Evolutionary conservation across 257 asterid species (phyloP), one percentile per base, ranked within the genome.

Genomic region (Capsicum pubescens): DNA sequence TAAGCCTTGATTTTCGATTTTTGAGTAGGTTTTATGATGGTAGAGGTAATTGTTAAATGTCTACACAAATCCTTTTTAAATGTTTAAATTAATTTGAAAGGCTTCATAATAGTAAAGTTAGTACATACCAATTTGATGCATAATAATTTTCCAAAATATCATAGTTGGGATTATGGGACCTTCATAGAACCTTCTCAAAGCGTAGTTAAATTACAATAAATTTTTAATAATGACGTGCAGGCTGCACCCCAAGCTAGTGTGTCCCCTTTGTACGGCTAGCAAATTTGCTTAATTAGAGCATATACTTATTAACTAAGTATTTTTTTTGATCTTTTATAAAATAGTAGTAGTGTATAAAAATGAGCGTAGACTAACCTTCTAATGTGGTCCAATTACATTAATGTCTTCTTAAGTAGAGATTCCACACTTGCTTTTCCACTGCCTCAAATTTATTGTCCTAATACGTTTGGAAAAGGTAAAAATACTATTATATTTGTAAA

Each of bases 221-320:
- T 76, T 21, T 50, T 52, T 52, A 6, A 52, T 52, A 21, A 13
- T 5, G 48, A 52, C 81, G 81, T 21, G 81, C 63, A 52, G 52
- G 46, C 44, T 21, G 81, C 63, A 68, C 52, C 50, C 52, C 50
- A 39, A 68, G n/a, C 56, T 9, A 0, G 7, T 26, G 42, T 66
- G 72, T 6, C 46, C 35, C 72, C n/a, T 66, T 66, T 21, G 1
- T 67, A 67, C 50, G 50, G 21, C 50, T 13, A 5, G 8, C 52
- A 46, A 50, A 72, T 4, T 72, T 46, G 58, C 42, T 72, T 72
- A 46, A 72, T 72, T 71, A 72, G n/a, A 72, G 39, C 58, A 72
- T 72, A 2, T 72, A 72, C 39, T 46, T 46, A 64, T 3, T 39
- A 26, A 64, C 48, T 26, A 26, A 26, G 32, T 26, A 26, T 26